Evolutionary conservation across 163 green algal species (phyloP).

Genomic region (Chlorella variabilis): DNA sequence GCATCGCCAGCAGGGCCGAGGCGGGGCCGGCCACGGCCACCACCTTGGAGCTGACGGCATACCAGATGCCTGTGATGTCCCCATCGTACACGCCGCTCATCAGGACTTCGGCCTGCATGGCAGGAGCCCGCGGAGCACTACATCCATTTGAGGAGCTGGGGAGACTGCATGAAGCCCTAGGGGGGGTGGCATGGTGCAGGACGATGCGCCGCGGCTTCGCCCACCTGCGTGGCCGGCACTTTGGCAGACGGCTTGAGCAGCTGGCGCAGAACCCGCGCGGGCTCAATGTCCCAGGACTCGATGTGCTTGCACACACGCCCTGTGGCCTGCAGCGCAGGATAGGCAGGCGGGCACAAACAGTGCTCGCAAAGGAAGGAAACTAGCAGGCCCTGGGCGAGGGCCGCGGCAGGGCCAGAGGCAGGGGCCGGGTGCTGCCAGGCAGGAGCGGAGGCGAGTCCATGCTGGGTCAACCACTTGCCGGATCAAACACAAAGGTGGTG

Average conservation of each 20-base stretch:
- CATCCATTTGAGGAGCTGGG: background rate
- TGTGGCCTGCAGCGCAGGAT: constrained; percentile 46
- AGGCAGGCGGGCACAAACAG: background rate
- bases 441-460: no score
- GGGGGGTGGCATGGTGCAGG: no score
- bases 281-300: constrained; percentile 81
- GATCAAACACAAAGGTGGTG: constrained; percentile 79
- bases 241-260: constrained; percentile 37
- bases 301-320: constrained; percentile 78
- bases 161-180: no score
- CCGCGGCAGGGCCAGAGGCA: no score
- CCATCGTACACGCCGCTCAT: constrained; percentile 30
- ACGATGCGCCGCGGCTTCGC: no score
- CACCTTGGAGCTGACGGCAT: constrained; percentile 28
- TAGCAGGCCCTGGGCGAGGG: no score
- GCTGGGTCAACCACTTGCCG: constrained; percentile 30
- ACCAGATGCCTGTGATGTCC: constrained; percentile 24
- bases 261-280: constrained; percentile 57
- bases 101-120: constrained; percentile 31
- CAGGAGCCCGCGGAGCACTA: no score
- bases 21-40: background rate
- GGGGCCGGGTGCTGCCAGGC: no score
- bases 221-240: constrained; percentile 13
- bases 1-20: constrained; percentile 3
- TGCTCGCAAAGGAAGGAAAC: no score